These are phyloP conservation scores for Colletotrichum kahawae DNA, from an alignment of 2,329 filamentous ascomycete genomes.

Conservation along the genomic window DNA sequence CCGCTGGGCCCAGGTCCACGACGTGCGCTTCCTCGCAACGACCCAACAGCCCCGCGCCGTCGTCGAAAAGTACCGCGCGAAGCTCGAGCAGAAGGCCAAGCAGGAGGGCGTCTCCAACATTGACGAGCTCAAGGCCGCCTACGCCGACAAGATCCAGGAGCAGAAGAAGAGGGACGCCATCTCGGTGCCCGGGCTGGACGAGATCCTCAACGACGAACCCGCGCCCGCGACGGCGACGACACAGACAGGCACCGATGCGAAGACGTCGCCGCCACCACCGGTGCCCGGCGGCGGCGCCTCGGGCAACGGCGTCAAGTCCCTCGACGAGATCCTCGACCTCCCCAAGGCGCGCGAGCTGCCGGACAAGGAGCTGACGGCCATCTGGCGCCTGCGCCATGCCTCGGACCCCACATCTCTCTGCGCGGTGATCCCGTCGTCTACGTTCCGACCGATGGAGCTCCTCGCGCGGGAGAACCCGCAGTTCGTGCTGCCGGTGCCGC, in stretches of 20 bases:
- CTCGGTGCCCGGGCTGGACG: constrained; percentile 40
- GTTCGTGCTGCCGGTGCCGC: constrained; percentile 89
- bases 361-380: constrained; percentile 78
- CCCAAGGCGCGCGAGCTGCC: constrained; percentile 77
- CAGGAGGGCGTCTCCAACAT: constrained; percentile 73
- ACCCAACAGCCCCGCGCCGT: constrained; percentile 72
- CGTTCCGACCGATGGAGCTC: constrained; percentile 74
- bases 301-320: constrained; percentile 43
- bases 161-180: constrained; percentile 71
- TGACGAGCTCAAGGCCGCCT: constrained; percentile 79
- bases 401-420: constrained; percentile 77
- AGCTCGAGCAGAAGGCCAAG: constrained; percentile 82
- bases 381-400: constrained; percentile 91
- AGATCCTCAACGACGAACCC: constrained; percentile 27
- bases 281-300: constrained; percentile 33
- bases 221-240: constrained; percentile 35
- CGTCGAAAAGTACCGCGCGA: constrained; percentile 84
- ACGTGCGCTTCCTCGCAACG: constrained; percentile 87
- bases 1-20: constrained; percentile 90
- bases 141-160: constrained; percentile 80
- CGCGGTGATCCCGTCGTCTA: constrained; percentile 75
- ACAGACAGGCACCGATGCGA: neutral
- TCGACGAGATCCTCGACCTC: constrained; percentile 72
- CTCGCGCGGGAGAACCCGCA: constrained; percentile 79
- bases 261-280: neutral